These are phyloP conservation scores for Trichomonas tenax DNA, from an alignment of 208 protist genomes.

Conservation along the genomic window DNA sequence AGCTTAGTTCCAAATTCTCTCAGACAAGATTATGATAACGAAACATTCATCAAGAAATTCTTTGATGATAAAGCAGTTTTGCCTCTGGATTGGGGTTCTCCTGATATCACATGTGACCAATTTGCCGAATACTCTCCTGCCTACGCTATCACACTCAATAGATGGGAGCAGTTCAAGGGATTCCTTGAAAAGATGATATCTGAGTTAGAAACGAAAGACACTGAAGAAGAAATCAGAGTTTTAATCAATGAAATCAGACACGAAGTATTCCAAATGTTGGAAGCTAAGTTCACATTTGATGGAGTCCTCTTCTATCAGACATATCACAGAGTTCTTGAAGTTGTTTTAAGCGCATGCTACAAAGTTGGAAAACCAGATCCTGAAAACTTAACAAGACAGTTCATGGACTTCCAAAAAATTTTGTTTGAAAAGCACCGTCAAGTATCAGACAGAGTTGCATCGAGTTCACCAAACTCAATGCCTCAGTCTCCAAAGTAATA, in stretches of 20 bases:
- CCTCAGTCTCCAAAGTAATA: background rate
- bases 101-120: background rate
- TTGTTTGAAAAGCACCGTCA: background rate
- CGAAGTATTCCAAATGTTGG: background rate
- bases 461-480: background rate
- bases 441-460: background rate
- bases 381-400: background rate
- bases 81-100: background rate
- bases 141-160: background rate
- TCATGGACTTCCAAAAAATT: background rate
- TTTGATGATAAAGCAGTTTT: background rate
- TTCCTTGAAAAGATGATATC: background rate
- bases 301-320: background rate
- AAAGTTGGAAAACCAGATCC: background rate
- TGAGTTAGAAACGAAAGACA: background rate
- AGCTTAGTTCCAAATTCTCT: background rate
- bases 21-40: background rate
- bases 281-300: background rate
- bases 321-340: background rate
- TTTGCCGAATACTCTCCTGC: background rate
- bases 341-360: background rate
- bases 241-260: background rate
- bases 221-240: background rate
- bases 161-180: background rate
- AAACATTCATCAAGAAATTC: background rate